Evolutionary conservation across 805 yeast genomes (phyloP).

Genomic region (Monosporozyma solicola): DNA sequence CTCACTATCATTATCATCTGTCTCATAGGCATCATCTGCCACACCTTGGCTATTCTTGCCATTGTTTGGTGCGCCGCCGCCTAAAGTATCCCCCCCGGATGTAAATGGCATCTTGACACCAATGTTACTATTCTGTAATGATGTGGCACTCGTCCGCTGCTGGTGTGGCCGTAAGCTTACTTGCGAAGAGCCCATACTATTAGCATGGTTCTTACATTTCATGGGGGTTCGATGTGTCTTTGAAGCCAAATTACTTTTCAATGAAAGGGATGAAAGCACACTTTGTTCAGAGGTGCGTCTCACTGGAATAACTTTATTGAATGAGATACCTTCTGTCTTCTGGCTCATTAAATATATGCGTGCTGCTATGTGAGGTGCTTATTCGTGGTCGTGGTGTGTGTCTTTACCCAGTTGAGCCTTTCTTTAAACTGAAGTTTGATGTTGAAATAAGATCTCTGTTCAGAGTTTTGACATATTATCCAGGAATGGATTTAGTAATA

Average conservation of each 20-base stretch:
- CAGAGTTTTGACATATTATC: background rate
- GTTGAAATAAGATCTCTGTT: background rate
- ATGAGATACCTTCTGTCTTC: background rate
- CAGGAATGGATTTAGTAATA: background rate
- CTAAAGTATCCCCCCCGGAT: background rate
- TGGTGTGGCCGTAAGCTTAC: background rate
- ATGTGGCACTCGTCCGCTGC: background rate
- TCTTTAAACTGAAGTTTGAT: background rate
- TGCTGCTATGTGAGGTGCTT: too few species aligned
- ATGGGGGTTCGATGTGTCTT: background rate
- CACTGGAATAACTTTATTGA: slow-evolving; percentile 41
- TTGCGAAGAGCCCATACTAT: slow-evolving; percentile 35
- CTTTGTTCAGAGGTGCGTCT: slow-evolving; percentile 35
- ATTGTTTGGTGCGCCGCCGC: background rate
- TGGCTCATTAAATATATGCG: background rate
- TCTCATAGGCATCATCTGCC: background rate
- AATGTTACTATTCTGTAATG: slow-evolving; percentile 9
- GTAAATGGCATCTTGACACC: slow-evolving; percentile 30
- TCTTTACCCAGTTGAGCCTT: background rate
- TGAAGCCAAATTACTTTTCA: slow-evolving; percentile 34
- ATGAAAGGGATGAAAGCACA: slow-evolving; percentile 50
- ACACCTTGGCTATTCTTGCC: background rate
- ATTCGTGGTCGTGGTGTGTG: background rate
- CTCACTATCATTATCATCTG: slow-evolving; percentile 1
- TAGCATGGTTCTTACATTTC: slow-evolving; percentile 23